Evolutionary conservation across 306 rosid genomes (phyloP).

Genomic region (Bauhinia variegata): DNA sequence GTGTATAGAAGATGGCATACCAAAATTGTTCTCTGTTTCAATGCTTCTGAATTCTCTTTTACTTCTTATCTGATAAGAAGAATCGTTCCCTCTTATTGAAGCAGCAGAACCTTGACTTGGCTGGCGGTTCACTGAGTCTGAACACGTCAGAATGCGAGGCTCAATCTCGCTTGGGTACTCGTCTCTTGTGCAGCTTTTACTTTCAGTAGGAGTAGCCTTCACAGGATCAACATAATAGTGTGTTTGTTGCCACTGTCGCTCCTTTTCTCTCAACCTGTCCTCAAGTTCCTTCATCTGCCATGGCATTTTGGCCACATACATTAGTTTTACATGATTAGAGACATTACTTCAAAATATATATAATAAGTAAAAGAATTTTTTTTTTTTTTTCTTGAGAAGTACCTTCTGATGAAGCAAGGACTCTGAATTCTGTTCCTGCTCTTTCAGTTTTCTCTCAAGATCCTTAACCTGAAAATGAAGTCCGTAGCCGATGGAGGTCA

Average conservation of each 20-base stretch:
- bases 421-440: constrained; percentile 59
- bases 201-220: constrained; percentile 56
- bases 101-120: constrained; percentile 56
- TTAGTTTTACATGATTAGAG: neutral
- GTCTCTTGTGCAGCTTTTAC: constrained; percentile 43
- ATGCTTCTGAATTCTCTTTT: constrained; percentile 66
- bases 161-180: constrained; percentile 58
- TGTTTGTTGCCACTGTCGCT: constrained; percentile 51
- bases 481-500: constrained; percentile 10
- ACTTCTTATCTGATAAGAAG: constrained; percentile 56
- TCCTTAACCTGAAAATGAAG: constrained; percentile 59
- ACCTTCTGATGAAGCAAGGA: constrained; percentile 70
- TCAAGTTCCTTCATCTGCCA: constrained; percentile 78
- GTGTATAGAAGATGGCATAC: constrained; percentile 38
- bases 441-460: constrained; percentile 72
- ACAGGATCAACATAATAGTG: constrained; percentile 47
- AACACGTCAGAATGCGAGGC: constrained; percentile 55
- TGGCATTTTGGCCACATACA: constrained; percentile 22
- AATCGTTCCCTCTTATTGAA: constrained; percentile 55
- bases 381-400: neutral
- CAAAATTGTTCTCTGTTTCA: constrained; percentile 62
- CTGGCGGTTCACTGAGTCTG: constrained; percentile 54
- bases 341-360: neutral
- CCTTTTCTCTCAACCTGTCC: constrained; percentile 58
- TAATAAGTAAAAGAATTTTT: constrained; percentile 8